phyloP scores from a whole-genome alignment of 805 yeast genomes.

The Kuraishia capsulata region DNA sequence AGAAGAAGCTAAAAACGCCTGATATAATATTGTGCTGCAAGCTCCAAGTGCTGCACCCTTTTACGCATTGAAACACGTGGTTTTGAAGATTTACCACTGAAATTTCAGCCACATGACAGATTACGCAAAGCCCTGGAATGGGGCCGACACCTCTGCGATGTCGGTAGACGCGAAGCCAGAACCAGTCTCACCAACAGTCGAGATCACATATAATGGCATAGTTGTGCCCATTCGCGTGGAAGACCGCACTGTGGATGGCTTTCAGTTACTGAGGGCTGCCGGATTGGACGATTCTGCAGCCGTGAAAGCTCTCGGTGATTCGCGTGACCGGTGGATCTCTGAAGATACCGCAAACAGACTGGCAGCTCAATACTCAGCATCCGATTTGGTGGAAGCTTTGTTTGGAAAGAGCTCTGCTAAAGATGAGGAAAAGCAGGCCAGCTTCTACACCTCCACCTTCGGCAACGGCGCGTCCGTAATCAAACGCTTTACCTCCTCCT shows the following conservation, averaged over 20 bases:
- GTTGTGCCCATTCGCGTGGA: slow-evolving; percentile 57
- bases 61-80: too few species aligned
- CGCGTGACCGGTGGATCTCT: slow-evolving; percentile 70
- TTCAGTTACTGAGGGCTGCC: slow-evolving; percentile 62
- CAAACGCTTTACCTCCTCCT: not conserved
- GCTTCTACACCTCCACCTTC: slow-evolving; percentile 2
- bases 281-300: slow-evolving; percentile 58
- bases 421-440: slow-evolving; percentile 1
- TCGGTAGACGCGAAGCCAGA: not conserved
- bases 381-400: slow-evolving; percentile 41
- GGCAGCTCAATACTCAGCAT: slow-evolving; percentile 52
- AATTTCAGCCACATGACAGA: too few species aligned
- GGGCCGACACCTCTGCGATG: not conserved
- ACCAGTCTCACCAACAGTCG: slow-evolving; percentile 27
- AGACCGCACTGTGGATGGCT: slow-evolving; percentile 65
- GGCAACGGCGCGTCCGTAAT: slow-evolving; percentile 1
- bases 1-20: too few species aligned
- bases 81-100: too few species aligned
- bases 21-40: too few species aligned
- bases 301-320: slow-evolving; percentile 59
- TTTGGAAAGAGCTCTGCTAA: slow-evolving; percentile 16
- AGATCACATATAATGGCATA: slow-evolving; percentile 50
- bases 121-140: too few species aligned
- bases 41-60: too few species aligned
- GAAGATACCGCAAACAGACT: slow-evolving; percentile 47